Conservation (phyloP, 805 yeast genomes). For the Blastobotrys parvus region DNA sequence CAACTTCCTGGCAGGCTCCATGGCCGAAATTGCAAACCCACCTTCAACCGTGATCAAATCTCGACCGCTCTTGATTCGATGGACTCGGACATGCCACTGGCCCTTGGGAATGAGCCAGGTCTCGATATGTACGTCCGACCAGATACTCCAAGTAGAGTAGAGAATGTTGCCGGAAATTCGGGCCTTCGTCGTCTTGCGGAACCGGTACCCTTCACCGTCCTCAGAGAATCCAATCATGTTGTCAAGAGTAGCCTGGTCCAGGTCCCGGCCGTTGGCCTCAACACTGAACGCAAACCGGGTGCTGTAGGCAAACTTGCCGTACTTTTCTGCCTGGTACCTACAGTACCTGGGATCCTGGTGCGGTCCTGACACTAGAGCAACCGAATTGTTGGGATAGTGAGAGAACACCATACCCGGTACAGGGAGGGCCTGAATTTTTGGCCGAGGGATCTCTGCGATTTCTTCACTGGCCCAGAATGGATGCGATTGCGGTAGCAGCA, state of each 20-base stretch:
- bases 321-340: slow-evolving; percentile 16
- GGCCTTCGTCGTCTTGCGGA: slow-evolving; percentile 7
- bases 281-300: slow-evolving; percentile 18
- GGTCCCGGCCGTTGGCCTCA: slow-evolving; percentile 7
- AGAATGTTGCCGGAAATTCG: slow-evolving; percentile 5
- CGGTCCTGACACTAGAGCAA: slow-evolving; percentile 13
- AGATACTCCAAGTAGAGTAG: slow-evolving; percentile 14
- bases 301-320: slow-evolving; percentile 22
- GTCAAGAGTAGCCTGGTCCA: slow-evolving; percentile 14
- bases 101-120: slow-evolving; percentile 14
- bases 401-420: slow-evolving; percentile 13
- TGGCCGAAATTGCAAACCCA: slow-evolving; percentile 13
- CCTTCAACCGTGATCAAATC: slow-evolving; percentile 11
- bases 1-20: slow-evolving; percentile 3
- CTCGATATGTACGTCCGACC: slow-evolving; percentile 10
- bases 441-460: slow-evolving; percentile 5
- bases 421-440: slow-evolving; percentile 3
- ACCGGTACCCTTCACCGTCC: slow-evolving; percentile 12
- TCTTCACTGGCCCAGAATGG: slow-evolving; percentile 18
- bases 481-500: slow-evolving; percentile 13
- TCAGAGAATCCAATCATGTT: slow-evolving; percentile 14
- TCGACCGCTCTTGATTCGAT: slow-evolving; percentile 8
- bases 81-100: slow-evolving; percentile 15
- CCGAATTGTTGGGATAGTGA: slow-evolving; percentile 10
- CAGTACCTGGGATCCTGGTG: slow-evolving; percentile 9